These are phyloP conservation scores for Jatropha multifida DNA, from an alignment of 441 rosid genomes.

Conservation along the genomic window DNA sequence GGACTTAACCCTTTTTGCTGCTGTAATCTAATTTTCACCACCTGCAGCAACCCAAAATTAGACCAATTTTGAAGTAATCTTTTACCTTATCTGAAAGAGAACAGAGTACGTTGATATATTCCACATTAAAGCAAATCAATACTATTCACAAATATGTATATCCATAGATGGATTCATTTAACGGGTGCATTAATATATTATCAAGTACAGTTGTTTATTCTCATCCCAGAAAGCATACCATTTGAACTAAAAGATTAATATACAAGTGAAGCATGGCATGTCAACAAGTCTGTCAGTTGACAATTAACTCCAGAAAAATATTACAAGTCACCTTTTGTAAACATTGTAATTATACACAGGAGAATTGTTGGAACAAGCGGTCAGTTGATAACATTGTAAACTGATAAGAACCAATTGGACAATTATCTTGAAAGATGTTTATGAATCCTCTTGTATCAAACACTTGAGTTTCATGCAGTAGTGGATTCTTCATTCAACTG, in stretches of 20 bases:
- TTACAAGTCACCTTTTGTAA: background rate
- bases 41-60: conserved; percentile 45
- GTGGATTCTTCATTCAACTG: background rate
- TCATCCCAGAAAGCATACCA: conserved; percentile 4
- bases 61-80: conserved; percentile 19
- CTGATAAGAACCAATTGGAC: background rate
- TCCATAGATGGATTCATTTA: background rate
- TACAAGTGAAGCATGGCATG: background rate
- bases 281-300: background rate
- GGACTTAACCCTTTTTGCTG: conserved; percentile 84
- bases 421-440: background rate
- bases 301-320: background rate
- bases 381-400: background rate
- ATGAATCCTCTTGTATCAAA: background rate
- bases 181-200: too few species aligned
- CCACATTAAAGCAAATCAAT: background rate
- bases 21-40: conserved; percentile 90
- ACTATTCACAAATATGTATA: background rate
- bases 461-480: background rate
- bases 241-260: background rate
- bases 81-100: background rate
- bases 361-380: background rate
- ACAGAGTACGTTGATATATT: background rate
- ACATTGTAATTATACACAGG: background rate
- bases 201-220: background rate